Evolutionary conservation across 2,329 filamentous ascomycete genomes (phyloP), one percentile per base, ranked within the genome.

Genomic region (Botrytis deweyae): DNA sequence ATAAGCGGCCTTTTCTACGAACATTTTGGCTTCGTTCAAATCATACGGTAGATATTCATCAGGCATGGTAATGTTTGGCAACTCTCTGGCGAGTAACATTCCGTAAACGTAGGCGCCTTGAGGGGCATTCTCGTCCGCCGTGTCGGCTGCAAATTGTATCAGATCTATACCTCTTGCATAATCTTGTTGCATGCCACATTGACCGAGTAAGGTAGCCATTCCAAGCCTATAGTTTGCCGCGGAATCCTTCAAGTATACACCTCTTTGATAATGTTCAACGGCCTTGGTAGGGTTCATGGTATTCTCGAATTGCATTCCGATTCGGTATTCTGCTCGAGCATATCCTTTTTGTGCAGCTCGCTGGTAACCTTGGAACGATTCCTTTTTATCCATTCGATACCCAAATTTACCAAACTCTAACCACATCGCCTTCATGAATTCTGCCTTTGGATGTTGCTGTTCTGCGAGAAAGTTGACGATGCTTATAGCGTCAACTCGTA

Each of bases 231-330:
- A 89, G 74, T 86, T 92, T 8, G 94, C 95, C 5, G 96, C 96
- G 25, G 96, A 97, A 83, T 99, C 96, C 38, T 91, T 90, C 78
- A 91, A 85, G 68, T 90, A 88, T 68, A 96, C 90, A 68, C 96
- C 96, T 66, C 89, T 88, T 77, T 94, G 90, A 83, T 98, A 99
- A 82, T 98, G 95, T 80, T 92, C 91, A 80, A 98, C 90, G 9
- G 96, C 96, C 82, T 97, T 98, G 76, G 91, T 88, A 75, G 94
- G 91, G 80, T 99, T 95, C 80, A 97, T 97, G 7, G 94, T 95
- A 82, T 93, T 94, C 84, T 99, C 96, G 81, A 95, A 98, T 73
- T 98, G 92, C 95, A 98, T 99, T 76, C 96, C 96, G 84, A 99
- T 97, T 65, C 96, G 90, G 83, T 99, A 99, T 82, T 98, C 94